Evolutionary conservation across 2,329 filamentous ascomycete species (phyloP).

Genomic region (Exophiala mesophila): DNA sequence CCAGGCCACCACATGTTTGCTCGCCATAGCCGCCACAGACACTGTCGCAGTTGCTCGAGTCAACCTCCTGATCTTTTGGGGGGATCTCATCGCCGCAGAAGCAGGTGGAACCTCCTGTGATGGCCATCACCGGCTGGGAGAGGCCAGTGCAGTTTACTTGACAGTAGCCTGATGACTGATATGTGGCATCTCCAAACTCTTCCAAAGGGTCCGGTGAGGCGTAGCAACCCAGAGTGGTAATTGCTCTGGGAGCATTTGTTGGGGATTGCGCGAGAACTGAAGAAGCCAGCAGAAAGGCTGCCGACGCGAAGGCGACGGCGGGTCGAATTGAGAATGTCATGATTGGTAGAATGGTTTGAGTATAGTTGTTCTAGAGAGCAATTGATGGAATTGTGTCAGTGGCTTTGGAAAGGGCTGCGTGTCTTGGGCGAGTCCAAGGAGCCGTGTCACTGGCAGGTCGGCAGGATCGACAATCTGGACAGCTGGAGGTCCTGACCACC

Average conservation of each 20-base stretch:
- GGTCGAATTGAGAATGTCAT: slow-evolving; percentile 21
- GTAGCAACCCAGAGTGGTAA: slow-evolving; percentile 38
- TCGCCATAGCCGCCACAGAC: slow-evolving; percentile 59
- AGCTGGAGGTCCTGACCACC: too few species aligned
- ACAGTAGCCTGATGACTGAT: slow-evolving; percentile 54
- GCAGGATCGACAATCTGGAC: too few species aligned
- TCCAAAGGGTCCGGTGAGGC: slow-evolving; percentile 42
- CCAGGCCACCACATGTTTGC: slow-evolving; percentile 64
- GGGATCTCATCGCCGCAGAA: slow-evolving; percentile 70
- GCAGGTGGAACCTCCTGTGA: slow-evolving; percentile 60
- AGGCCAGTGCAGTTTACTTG: slow-evolving; percentile 46
- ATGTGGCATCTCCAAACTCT: slow-evolving; percentile 46
- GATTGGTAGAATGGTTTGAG: too few species aligned
- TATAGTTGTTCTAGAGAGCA: too few species aligned
- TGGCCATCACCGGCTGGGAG: slow-evolving; percentile 56
- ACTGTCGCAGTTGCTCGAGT: slow-evolving; percentile 58
- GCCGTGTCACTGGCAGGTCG: too few species aligned
- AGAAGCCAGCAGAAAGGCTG: slow-evolving; percentile 11
- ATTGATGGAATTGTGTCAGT: too few species aligned
- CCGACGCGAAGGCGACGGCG: slow-evolving; percentile 13
- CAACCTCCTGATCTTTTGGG: slow-evolving; percentile 48
- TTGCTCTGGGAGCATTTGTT: slow-evolving; percentile 13
- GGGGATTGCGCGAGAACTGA: slow-evolving; percentile 18
- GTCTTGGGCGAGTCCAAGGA: too few species aligned
- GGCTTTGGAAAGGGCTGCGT: too few species aligned